phyloP scores from a whole-genome alignment of 2,329 filamentous ascomycete species.

The Microdochium nivale region DNA sequence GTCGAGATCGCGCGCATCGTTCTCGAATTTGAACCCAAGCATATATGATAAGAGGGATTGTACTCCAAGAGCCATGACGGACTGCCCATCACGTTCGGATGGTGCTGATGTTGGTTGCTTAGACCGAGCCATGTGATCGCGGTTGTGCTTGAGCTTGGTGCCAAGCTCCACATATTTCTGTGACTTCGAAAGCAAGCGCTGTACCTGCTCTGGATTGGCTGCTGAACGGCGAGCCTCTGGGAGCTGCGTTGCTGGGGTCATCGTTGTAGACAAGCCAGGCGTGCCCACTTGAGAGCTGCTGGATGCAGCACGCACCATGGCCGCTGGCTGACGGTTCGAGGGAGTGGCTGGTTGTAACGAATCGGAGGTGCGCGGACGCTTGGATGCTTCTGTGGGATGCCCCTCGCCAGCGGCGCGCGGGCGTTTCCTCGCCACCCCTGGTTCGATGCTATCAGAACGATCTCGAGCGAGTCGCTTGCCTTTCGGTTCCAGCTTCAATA shows the following conservation, averaged over 20 bases:
- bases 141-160: slow-evolving; percentile 44
- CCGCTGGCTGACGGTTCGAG: slow-evolving; percentile 31
- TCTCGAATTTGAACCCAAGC: slow-evolving; percentile 41
- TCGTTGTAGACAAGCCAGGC: slow-evolving; percentile 34
- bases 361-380: slow-evolving; percentile 36
- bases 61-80: slow-evolving; percentile 17
- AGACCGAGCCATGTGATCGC: slow-evolving; percentile 32
- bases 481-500: slow-evolving; percentile 35
- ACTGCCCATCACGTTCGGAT: slow-evolving; percentile 15
- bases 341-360: slow-evolving; percentile 39
- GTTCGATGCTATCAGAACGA: slow-evolving; percentile 32
- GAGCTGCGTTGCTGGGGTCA: slow-evolving; percentile 28
- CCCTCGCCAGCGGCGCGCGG: slow-evolving; percentile 24
- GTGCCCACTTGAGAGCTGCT: slow-evolving; percentile 44
- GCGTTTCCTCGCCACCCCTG: slow-evolving; percentile 38
- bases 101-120: not conserved
- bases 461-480: slow-evolving; percentile 20
- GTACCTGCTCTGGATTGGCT: slow-evolving; percentile 17
- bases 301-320: slow-evolving; percentile 46
- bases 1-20: slow-evolving; percentile 33
- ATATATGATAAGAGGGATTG: slow-evolving; percentile 32
- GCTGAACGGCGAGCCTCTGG: slow-evolving; percentile 25
- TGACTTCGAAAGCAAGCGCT: slow-evolving; percentile 26
- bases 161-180: slow-evolving; percentile 30
- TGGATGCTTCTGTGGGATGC: slow-evolving; percentile 25